A percentile compares a stretch with the other conserved stretches of the same genome.
Conservation (phyloP, 345 rosid genomes). For the Gossypium mustelinum region DNA sequence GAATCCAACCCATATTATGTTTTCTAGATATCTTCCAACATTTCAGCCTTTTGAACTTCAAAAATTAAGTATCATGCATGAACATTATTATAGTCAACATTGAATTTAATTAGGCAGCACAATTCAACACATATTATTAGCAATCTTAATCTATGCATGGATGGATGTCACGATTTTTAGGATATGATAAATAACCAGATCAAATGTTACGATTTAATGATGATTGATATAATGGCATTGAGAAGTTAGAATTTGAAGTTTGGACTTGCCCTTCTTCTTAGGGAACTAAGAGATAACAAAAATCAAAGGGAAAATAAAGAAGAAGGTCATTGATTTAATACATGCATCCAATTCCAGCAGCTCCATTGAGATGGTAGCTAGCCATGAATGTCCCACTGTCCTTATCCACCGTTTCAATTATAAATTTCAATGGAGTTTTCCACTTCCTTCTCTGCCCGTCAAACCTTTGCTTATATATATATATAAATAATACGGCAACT, state of each 20-base stretch:
- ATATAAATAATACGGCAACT: no score
- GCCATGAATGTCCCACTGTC: conserved; percentile 4
- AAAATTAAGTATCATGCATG: background rate
- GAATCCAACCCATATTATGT: no score
- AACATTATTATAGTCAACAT: background rate
- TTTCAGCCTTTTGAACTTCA: no score
- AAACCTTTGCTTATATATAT: background rate
- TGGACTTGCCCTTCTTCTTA: conserved; percentile 14
- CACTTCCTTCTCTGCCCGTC: background rate
- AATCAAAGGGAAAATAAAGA: background rate
- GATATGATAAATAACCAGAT: no score
- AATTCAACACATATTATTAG: no score
- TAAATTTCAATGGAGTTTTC: conserved; percentile 9
- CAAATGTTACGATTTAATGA: no score
- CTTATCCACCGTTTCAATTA: background rate
- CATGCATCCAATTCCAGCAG: conserved; percentile 10
- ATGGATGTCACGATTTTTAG: no score
- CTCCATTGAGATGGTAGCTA: background rate
- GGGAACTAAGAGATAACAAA: conserved; percentile 14
- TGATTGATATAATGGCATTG: no score
- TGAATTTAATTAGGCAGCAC: background rate
- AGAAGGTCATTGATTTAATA: background rate
- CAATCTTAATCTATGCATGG: no score
- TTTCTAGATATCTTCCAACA: no score
- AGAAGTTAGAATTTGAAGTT: no score